phyloP scores from a whole-genome alignment of 129 eudicot genomes.

The Mikania micrantha region DNA sequence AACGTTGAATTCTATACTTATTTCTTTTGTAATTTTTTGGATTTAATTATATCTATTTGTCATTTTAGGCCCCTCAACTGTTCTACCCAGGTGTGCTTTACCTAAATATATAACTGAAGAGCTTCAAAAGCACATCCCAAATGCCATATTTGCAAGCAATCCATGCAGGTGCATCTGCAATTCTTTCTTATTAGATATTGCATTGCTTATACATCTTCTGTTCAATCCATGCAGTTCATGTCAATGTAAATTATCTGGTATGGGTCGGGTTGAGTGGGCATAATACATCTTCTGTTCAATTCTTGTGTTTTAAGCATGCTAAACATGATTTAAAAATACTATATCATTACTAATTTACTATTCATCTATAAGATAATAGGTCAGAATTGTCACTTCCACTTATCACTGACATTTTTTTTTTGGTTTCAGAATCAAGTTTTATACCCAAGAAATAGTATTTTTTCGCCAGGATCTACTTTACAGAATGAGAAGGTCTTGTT shows the following conservation, averaged over 20 bases:
- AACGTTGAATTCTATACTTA: not conserved
- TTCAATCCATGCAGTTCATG: too few relatives aligned
- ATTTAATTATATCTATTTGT: not conserved
- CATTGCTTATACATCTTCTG: too few relatives aligned
- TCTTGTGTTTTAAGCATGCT: too few relatives aligned
- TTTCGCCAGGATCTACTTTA: slow-evolving; percentile 85
- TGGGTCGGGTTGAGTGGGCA: too few relatives aligned
- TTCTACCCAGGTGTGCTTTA: slow-evolving; percentile 72
- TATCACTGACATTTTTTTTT: slow-evolving; percentile 3
- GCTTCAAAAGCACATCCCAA: slow-evolving; percentile 65
- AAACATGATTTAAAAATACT: too few relatives aligned
- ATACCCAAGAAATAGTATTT: slow-evolving; percentile 78
- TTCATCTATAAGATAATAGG: not conserved
- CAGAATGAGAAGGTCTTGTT: slow-evolving; percentile 77
- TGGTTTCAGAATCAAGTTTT: slow-evolving; percentile 67
- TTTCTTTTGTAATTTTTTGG: not conserved
- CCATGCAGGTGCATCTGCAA: slow-evolving; percentile 76
- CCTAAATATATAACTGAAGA: slow-evolving; percentile 81
- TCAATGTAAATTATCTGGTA: too few relatives aligned
- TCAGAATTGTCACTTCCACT: not conserved
- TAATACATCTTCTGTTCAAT: too few relatives aligned
- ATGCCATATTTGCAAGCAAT: slow-evolving; percentile 70
- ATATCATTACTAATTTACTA: too few relatives aligned
- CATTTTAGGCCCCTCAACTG: slow-evolving; percentile 79
- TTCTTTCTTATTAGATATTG: not conserved